Conservation (phyloP, 23 red algal species). For the Cyanidium caldarium region DNA sequence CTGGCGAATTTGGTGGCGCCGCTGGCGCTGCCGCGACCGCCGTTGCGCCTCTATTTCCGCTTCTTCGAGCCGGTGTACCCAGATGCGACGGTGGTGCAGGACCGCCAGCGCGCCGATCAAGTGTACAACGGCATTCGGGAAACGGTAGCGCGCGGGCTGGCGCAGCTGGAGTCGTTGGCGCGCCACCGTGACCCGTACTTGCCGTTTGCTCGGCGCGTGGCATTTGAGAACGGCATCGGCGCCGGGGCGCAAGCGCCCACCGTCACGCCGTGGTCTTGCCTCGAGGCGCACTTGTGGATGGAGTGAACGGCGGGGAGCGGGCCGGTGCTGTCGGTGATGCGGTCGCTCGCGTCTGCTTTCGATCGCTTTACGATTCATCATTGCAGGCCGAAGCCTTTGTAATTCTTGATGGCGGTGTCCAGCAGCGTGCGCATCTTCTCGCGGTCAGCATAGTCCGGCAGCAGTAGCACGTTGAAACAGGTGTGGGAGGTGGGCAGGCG, state of each 20-base stretch:
- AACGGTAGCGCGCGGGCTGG: background rate
- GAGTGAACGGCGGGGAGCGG: too few relatives aligned
- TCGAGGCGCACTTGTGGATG: background rate
- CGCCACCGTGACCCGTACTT: background rate
- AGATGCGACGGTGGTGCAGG: background rate
- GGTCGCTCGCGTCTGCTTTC: background rate
- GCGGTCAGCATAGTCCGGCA: slow-evolving; percentile 60
- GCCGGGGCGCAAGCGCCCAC: background rate
- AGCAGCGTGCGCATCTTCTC: slow-evolving; percentile 51
- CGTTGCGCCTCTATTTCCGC: slow-evolving; percentile 48
- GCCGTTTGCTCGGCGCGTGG: background rate
- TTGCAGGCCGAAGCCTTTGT: slow-evolving; percentile 71
- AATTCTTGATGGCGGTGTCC: slow-evolving; percentile 64
- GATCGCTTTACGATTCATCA: slow-evolving; percentile 6
- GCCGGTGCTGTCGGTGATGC: too few relatives aligned
- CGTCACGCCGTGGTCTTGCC: background rate
- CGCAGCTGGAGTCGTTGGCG: background rate
- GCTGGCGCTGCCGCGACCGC: slow-evolving; percentile 10
- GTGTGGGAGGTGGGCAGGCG: slow-evolving; percentile 80
- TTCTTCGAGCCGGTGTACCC: slow-evolving; percentile 40
- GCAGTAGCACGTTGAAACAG: slow-evolving; percentile 91
- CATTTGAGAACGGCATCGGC: background rate
- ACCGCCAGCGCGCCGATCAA: background rate
- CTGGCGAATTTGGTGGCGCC: slow-evolving; percentile 28
- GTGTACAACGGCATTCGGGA: background rate